Evolutionary conservation across 139 green algal genomes (phyloP).

Genomic region (Edaphochlamys debaryana): DNA sequence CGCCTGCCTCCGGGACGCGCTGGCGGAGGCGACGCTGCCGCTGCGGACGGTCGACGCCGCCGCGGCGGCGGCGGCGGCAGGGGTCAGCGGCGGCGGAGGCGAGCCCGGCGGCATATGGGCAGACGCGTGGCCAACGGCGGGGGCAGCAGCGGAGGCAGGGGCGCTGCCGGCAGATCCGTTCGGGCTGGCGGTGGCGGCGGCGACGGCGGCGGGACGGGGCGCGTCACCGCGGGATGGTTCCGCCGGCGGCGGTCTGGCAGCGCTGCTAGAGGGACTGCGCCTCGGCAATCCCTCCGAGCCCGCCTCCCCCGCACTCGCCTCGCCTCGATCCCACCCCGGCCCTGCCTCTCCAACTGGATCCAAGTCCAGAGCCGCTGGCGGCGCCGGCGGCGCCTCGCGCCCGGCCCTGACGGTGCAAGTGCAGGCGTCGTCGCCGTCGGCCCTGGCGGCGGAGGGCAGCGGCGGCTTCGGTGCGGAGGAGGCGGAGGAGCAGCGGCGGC

Average conservation of each 20-base stretch:
- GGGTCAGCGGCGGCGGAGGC: not conserved
- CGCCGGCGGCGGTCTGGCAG: not conserved
- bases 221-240: not conserved
- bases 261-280: not conserved
- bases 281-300: no score
- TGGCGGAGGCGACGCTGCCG: constrained; percentile 17
- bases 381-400: no score
- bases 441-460: no score
- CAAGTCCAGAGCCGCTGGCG: no score
- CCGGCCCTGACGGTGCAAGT: no score
- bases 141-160: not conserved
- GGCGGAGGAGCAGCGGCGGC: not conserved
- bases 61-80: not conserved
- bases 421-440: no score
- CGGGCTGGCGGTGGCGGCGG: not conserved
- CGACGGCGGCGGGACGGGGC: not conserved
- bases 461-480: not conserved
- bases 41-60: not conserved
- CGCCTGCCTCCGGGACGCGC: not conserved
- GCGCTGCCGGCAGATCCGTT: constrained; percentile 20
- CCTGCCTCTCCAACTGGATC: no score
- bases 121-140: not conserved
- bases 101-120: no score
- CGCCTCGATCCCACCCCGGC: no score
- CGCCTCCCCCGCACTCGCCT: no score